Conservation (phyloP, 139 green algal genomes). For the Chlorella vulgaris region DNA sequence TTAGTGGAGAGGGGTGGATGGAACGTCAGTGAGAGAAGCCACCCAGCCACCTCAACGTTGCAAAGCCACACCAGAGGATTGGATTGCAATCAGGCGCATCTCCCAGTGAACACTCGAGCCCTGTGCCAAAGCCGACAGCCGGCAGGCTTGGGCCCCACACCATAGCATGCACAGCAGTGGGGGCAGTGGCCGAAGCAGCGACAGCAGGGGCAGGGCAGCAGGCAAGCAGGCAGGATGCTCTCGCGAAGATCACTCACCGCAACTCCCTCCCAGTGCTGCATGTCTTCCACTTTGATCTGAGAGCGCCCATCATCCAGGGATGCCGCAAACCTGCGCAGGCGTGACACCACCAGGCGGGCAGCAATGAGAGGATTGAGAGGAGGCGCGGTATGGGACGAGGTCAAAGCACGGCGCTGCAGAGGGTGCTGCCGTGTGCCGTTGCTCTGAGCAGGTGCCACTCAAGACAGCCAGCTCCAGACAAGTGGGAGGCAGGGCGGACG, state of each 20-base stretch:
- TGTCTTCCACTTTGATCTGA: background rate
- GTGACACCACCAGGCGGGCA: background rate
- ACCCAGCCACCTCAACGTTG: background rate
- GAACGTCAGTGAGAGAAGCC: background rate
- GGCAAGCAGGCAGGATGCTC: background rate
- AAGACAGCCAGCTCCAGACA: background rate
- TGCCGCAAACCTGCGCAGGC: background rate
- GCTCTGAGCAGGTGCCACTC: background rate
- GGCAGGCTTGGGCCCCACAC: too few relatives aligned
- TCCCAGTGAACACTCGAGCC: too few relatives aligned
- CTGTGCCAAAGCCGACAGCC: too few relatives aligned
- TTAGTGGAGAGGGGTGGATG: background rate
- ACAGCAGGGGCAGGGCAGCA: background rate
- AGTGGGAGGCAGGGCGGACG: background rate
- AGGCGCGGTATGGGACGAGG: background rate
- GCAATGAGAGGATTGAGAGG: background rate
- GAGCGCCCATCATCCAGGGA: constrained; percentile 11
- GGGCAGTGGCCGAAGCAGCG: background rate
- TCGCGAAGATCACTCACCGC: background rate
- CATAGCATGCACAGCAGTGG: background rate
- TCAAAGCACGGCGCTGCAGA: background rate
- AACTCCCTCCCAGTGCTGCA: background rate
- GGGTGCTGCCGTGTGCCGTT: background rate
- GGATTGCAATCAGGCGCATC: too few relatives aligned
- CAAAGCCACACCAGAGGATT: background rate